Evolutionary conservation across 441 rosid genomes (phyloP).

Genomic region (Pelargonium fulgidum): DNA sequence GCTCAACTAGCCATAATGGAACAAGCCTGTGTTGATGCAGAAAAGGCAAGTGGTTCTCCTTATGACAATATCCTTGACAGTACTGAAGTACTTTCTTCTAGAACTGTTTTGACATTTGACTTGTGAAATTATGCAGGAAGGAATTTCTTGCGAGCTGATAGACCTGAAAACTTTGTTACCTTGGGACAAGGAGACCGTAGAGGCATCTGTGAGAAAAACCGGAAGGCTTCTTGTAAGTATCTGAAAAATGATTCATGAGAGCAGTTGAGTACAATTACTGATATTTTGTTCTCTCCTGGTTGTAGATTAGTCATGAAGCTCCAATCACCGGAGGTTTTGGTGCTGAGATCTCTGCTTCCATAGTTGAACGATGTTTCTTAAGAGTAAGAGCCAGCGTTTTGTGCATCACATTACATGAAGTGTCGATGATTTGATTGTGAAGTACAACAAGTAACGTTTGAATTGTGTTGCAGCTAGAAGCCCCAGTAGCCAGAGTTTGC

Average conservation of each 20-base stretch:
- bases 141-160: slow-evolving; percentile 86
- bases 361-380: slow-evolving; percentile 75
- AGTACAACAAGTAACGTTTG: not conserved
- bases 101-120: not conserved
- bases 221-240: slow-evolving; percentile 77
- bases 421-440: too few species aligned
- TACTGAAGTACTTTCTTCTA: not conserved
- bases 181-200: slow-evolving; percentile 90
- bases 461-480: slow-evolving; percentile 59
- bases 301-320: slow-evolving; percentile 91
- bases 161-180: slow-evolving; percentile 83
- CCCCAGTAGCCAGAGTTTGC: slow-evolving; percentile 78
- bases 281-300: not conserved
- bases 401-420: not conserved
- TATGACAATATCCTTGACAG: not conserved
- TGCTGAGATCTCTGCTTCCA: slow-evolving; percentile 89
- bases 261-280: too few species aligned
- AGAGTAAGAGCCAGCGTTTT: slow-evolving; percentile 35
- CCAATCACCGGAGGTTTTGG: slow-evolving; percentile 95
- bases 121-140: slow-evolving; percentile 48
- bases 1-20: slow-evolving; percentile 81
- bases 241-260: not conserved
- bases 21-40: slow-evolving; percentile 71
- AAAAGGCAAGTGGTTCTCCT: slow-evolving; percentile 35
- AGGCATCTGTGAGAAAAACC: slow-evolving; percentile 75